Percentiles rank a stretch among this genome's conserved stretches.
Conservation (phyloP, 495 filamentous ascomycete genomes). For the Penicillium lividum region DNA sequence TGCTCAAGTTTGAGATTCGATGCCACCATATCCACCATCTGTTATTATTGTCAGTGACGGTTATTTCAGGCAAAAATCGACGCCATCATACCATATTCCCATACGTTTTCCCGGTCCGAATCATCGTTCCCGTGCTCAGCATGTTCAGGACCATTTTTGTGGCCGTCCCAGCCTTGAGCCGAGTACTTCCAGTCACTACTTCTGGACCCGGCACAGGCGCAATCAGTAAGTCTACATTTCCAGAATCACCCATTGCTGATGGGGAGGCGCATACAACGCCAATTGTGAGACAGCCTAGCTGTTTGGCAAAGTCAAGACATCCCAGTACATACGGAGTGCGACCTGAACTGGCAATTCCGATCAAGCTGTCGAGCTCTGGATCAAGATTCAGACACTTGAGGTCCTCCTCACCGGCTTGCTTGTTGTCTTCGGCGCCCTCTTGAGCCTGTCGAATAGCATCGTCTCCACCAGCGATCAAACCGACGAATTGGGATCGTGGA, state of each 20-base stretch:
- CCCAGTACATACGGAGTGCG: constrained; percentile 44
- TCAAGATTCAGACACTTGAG: constrained; percentile 28
- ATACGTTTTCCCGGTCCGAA: constrained; percentile 41
- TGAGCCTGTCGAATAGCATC: constrained; percentile 39
- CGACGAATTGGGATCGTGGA: constrained; percentile 36
- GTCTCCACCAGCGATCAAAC: constrained; percentile 42
- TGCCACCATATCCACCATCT: constrained; percentile 44
- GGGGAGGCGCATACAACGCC: constrained; percentile 37
- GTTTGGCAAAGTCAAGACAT: constrained; percentile 35
- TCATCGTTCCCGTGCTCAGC: constrained; percentile 44
- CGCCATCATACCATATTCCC: constrained; percentile 36
- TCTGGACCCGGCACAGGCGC: constrained; percentile 37
- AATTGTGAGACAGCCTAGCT: constrained; percentile 35
- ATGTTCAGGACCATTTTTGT: constrained; percentile 44
- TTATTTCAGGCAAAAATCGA: neutral
- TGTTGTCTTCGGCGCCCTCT: constrained; percentile 43
- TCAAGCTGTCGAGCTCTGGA: constrained; percentile 34
- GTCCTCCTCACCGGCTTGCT: constrained; percentile 25
- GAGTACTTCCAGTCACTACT: constrained; percentile 42
- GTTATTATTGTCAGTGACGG: constrained; percentile 4
- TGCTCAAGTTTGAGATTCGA: constrained; percentile 42
- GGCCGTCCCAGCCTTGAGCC: constrained; percentile 41
- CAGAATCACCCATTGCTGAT: constrained; percentile 29
- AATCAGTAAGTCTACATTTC: constrained; percentile 34
- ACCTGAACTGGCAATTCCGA: constrained; percentile 44